These are phyloP conservation scores for Phylloporus rhodoxanthus DNA, from an alignment of 768 basidiomycete genomes.

Conservation along the genomic window DNA sequence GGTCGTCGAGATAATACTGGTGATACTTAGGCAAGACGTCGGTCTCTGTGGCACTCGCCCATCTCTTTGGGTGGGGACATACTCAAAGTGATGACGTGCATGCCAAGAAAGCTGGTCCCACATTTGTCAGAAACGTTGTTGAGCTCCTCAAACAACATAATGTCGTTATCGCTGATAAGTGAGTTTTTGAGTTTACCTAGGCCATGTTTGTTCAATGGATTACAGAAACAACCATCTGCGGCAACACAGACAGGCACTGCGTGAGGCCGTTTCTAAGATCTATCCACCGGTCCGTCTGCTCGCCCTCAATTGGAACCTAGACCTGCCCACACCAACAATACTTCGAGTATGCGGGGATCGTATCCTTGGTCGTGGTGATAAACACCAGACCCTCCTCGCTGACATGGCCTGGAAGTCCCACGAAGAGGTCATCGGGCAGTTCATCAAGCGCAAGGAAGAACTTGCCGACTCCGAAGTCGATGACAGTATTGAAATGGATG, in stretches of 20 bases:
- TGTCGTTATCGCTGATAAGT: conserved; percentile 94
- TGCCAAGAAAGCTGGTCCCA: conserved; percentile 63
- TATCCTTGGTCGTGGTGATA: conserved; percentile 66
- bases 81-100: conserved; percentile 90
- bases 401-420: conserved; percentile 49
- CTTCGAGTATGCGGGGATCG: conserved; percentile 77
- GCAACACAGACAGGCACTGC: conserved; percentile 72
- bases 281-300: conserved; percentile 63
- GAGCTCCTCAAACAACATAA: conserved; percentile 54
- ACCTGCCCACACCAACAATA: conserved; percentile 50
- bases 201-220: background rate
- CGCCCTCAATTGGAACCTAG: conserved; percentile 72
- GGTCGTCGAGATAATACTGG: background rate
- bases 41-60: conserved; percentile 67
- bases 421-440: conserved; percentile 79
- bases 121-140: conserved; percentile 69
- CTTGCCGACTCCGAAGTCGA: conserved; percentile 63
- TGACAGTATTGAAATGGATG: conserved; percentile 58
- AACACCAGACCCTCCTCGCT: conserved; percentile 77
- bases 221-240: conserved; percentile 82
- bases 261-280: conserved; percentile 42
- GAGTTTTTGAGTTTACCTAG: conserved; percentile 19
- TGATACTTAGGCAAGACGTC: conserved; percentile 74
- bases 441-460: conserved; percentile 59
- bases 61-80: conserved; percentile 84